A percentile compares a stretch with the other conserved stretches of the same genome.
These are phyloP conservation scores for Neobulgaria alba DNA, from an alignment of 2,329 filamentous ascomycete genomes.

Conservation along the genomic window DNA sequence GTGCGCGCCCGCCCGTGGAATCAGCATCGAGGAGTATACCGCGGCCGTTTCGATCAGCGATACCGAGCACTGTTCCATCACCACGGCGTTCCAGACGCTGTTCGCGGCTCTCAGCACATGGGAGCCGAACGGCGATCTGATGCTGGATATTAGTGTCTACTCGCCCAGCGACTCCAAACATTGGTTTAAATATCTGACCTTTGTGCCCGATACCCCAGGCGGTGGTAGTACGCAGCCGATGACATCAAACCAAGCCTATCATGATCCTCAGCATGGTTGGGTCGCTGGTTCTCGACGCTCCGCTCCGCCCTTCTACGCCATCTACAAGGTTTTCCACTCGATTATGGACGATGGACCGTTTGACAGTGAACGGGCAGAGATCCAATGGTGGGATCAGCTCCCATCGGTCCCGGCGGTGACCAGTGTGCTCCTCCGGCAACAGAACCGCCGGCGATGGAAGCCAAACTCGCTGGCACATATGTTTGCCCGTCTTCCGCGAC, in stretches of 20 bases:
- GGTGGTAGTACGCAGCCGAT: conserved; percentile 3
- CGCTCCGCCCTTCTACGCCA: conserved; percentile 13
- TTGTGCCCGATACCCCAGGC: conserved; percentile 11
- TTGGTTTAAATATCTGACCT: conserved; percentile 30
- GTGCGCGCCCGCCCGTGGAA: no score
- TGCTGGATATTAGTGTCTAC: conserved; percentile 32
- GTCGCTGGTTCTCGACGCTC: conserved; percentile 18
- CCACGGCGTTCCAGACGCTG: conserved; percentile 26
- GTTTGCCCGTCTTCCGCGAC: conserved; percentile 29
- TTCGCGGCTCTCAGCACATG: conserved; percentile 28
- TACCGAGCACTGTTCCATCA: conserved; percentile 23
- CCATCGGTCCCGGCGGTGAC: conserved; percentile 29
- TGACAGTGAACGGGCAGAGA: conserved; percentile 21
- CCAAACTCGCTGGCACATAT: conserved; percentile 27
- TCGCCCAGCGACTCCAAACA: conserved; percentile 32
- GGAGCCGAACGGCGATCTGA: conserved; percentile 28
- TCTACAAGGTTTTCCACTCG: conserved; percentile 22
- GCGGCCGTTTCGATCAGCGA: conserved; percentile 19
- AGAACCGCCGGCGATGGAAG: conserved; percentile 32
- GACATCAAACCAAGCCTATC: conserved; percentile 11
- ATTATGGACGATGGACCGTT: conserved; percentile 28
- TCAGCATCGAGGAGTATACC: conserved; percentile 14
- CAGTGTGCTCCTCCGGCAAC: conserved; percentile 31
- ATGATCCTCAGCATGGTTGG: conserved; percentile 27
- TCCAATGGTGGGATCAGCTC: conserved; percentile 29